Evolutionary conservation across 2,329 filamentous ascomycete genomes (phyloP), one percentile per base, ranked within the genome.

Genomic region (Epichloe sylvatica): DNA sequence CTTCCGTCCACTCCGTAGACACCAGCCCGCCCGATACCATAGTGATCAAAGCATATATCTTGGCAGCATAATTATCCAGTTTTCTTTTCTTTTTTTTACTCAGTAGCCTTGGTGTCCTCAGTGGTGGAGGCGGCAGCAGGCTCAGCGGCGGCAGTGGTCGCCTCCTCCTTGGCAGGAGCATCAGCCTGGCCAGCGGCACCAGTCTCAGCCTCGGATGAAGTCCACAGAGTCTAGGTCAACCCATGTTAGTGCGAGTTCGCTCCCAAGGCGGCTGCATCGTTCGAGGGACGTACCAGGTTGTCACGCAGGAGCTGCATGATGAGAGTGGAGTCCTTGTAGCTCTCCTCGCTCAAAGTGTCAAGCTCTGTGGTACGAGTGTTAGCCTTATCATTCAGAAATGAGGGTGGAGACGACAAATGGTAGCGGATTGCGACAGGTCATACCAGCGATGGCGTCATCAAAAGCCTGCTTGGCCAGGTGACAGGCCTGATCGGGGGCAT

Each of bases 401-500:
- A n/a, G 30, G 3, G 15, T 17, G 36, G 3, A 13, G 9, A 25
- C 35, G 7, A 33, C n/a, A 9, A 15, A 38, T 17, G 19, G 23
- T 21, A n/a, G 19, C 17, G 21, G 5, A 30, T 40, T 11, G 19
- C 25, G 15, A 40, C 25, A 5, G 11, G n/a, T 59, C 66, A 56
- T 62, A 77, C 74, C 74, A 63, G 90, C 90, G 80, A 96, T 96
- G 59, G 91, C 91, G 72, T 97, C 91, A 68, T 97, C 91, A 65
- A 97, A 97, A 46, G 92, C 91, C 78, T 97, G 91, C 83, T 97
- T 97, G 72, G 91, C 91, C 60, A 96, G 83, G 71, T 95, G 90
- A 83, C 91, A 96, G 67, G 90, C 91, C 76, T 94, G 91, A 70
- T 97, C 92, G 57, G 91, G 91, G 41, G 91, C 89, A 79, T 97